Evolutionary conservation across 1,284 basidiomycete species (phyloP).

Genomic region (Rhodofomes roseus): DNA sequence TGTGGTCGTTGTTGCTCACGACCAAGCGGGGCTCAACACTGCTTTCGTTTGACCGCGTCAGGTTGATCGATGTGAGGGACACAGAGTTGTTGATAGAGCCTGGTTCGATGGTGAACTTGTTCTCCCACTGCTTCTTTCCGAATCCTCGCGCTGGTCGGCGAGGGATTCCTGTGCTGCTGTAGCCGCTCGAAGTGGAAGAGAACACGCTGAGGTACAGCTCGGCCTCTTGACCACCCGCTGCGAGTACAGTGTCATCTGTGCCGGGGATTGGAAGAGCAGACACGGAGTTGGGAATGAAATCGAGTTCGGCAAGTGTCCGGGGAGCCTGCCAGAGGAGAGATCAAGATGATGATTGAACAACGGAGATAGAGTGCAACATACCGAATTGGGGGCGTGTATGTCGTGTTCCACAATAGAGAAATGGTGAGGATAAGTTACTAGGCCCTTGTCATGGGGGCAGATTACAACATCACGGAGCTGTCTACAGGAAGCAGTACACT

Average conservation of each 20-base stretch:
- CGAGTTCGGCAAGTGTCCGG: conserved; percentile 47
- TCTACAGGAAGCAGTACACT: conserved; percentile 33
- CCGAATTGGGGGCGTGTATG: conserved; percentile 45
- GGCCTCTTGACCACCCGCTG: conserved; percentile 78
- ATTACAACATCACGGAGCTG: conserved; percentile 75
- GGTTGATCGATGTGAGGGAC: conserved; percentile 58
- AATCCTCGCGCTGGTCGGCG: conserved; percentile 21
- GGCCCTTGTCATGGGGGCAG: conserved; percentile 64
- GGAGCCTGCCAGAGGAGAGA: conserved; percentile 35
- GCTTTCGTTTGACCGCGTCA: conserved; percentile 53
- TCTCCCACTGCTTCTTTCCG: conserved; percentile 48
- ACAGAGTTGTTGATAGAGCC: conserved; percentile 86
- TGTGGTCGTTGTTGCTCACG: conserved; percentile 81
- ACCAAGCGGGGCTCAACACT: conserved; percentile 69
- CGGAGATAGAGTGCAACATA: conserved; percentile 32
- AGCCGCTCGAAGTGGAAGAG: conserved; percentile 23
- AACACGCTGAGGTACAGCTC: conserved; percentile 73
- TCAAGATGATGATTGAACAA: background rate
- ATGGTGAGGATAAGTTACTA: conserved; percentile 63
- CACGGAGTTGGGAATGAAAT: conserved; percentile 69
- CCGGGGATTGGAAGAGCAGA: conserved; percentile 55
- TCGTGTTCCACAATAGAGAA: conserved; percentile 66
- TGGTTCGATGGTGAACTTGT: conserved; percentile 44
- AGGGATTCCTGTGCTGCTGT: conserved; percentile 9
- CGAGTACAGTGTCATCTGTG: conserved; percentile 61